Base-by-base conservation (phyloP, 139 green algal genomes). In the Volvox africanus region DNA sequence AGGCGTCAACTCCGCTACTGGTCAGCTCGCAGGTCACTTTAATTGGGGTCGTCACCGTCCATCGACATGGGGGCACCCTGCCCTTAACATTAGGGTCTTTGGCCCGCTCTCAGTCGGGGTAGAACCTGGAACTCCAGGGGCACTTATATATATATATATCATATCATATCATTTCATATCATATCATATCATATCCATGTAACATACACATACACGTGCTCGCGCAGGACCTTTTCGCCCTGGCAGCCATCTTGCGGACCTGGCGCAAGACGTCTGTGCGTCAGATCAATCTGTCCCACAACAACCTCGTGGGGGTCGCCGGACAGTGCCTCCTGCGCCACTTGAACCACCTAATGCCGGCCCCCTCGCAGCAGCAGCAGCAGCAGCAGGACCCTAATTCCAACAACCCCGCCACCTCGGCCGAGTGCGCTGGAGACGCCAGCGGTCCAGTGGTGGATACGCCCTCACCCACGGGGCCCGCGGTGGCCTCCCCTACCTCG, bases 241-340 rank as follows among this genome's bases (percentile, higher is more conserved):
- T 93, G 28, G 90, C 90, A 0, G 83, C 83, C 28, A 22, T 88
- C 22, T 85, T 93, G 30, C 90, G 90, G 18, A 24, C 87, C 62
- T 69, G 22, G 12, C 79, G 36, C 22, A 12, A 11, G 9, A 82
- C 67, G 17, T 30, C 77, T 19, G 61, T 93, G 22, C 79, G 62
- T 6, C 69, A 65, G 30, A 80, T 93, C 36, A 69, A 93, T 68
- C 77, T 93, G 61, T 91, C 82, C n/a, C 69, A 88, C 90, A 91
- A 88, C 84, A 86, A 91, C 76, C 85, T 93, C n/a, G 67, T 85
- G 44, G 84, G 85, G 26, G 90, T 93, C 44, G 76, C 84, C 33
- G 84, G 35, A 33, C 90, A 93, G 77, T 93, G 90, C 85, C 78
- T 93, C 68, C 44, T 93, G 65, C 62, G 90, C 21, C 78, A 91